Base-by-base conservation (phyloP, 75 land plant genomes). In the Picea glauca region DNA sequence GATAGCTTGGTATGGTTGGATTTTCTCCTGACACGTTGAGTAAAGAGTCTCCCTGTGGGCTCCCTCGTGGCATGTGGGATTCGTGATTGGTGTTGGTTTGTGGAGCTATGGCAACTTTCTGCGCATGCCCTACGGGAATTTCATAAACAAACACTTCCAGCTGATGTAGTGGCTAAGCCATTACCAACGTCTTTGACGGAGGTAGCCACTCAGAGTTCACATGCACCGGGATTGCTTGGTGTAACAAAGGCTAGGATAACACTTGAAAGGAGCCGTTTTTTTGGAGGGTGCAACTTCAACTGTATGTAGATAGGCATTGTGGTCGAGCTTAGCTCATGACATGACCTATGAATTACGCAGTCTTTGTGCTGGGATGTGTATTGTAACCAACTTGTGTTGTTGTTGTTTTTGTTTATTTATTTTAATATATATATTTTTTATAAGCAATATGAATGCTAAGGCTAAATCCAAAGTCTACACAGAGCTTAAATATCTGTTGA, bases 231-330 rank as follows among this genome's bases (percentile, higher is more conserved):
- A 23, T 81, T 97, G 54, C 93, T 97, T 78, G 92, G 92, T 57
- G 93, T 97, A 30, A 94, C 99, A 31, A 97, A 97, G 98, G 99
- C 98, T 62, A 94, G 99, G 81, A 98, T 98, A 76, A 98, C 96
- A 15, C 84, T 98, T 73, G 99, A 98, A 76, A 66, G 99, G 46
- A 83, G 95, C 81, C 87, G 82, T 50, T 98, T 98, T 98, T 84
- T 78, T 95, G 4, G 85, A 90, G 70, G 94, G 88, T 81, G 99
- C 99, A 58, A 84, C 90, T 75, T 79, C 79, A 72, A 94, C 98
- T 46, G 98, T 98, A 3, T 96, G 86, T 20, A 90, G 90, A 77
- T 96, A 95, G 79, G 91, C 90, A 20, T 83, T 87, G 78, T 93
- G 98, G 98, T 95, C 98, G 13, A 89, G 82, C 83, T 93, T 98